A percentile compares a stretch with the other conserved stretches of the same genome.
phyloP scores from a whole-genome alignment of 805 yeast species.

The Barnettozyma californica region DNA sequence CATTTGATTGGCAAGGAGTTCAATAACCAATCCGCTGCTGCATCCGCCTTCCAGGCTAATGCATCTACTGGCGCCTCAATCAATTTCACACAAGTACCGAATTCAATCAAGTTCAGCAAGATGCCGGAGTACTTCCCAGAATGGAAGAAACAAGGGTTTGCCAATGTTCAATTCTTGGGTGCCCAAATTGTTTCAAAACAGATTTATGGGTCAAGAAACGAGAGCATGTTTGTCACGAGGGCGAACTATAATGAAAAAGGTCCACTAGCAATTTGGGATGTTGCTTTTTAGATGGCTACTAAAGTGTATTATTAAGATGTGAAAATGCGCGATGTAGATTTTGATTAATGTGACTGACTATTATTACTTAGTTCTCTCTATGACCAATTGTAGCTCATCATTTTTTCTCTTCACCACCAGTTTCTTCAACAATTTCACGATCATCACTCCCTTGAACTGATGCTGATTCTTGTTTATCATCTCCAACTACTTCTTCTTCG shows the following conservation, averaged over 20 bases:
- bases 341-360: neutral
- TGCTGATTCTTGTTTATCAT: neutral
- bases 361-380: neutral
- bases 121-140: constrained; percentile 91
- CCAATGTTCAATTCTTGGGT: constrained; percentile 76
- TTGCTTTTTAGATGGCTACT: constrained; percentile 23
- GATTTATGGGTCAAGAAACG: constrained; percentile 61
- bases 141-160: constrained; percentile 81
- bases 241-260: constrained; percentile 75
- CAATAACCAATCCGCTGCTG: constrained; percentile 22
- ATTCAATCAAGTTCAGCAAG: constrained; percentile 59
- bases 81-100: constrained; percentile 67
- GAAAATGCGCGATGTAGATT: neutral
- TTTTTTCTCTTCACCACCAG: neutral
- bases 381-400: neutral
- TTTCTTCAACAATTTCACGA: neutral
- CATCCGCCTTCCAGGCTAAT: constrained; percentile 27
- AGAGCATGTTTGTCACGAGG: constrained; percentile 55
- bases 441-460: neutral
- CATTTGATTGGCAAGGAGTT: constrained; percentile 39
- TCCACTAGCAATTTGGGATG: constrained; percentile 78
- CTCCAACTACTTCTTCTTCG: constrained; percentile 15
- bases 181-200: constrained; percentile 86
- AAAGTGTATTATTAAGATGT: neutral
- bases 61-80: constrained; percentile 9